Conservation (phyloP, 148 eudicot genomes). For the Rhododendron ovatum region DNA sequence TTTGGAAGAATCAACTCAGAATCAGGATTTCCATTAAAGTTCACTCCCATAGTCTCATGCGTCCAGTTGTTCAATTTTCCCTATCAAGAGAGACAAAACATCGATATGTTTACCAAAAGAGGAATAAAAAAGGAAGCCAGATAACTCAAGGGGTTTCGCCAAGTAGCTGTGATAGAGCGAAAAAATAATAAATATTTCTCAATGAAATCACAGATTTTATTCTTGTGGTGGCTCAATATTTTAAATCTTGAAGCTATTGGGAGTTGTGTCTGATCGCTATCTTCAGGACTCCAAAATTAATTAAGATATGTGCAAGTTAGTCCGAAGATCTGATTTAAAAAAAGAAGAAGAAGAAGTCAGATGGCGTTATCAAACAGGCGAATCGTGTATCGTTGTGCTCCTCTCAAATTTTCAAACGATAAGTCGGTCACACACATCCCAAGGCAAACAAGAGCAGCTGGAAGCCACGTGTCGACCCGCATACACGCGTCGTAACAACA, state of each 20-base stretch:
- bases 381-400: not conserved
- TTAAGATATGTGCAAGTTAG: accelerated
- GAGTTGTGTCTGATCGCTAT: too few relatives aligned
- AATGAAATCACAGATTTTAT: too few relatives aligned
- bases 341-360: not conserved
- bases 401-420: not conserved
- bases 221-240: too few relatives aligned
- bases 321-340: too few relatives aligned
- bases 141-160: not conserved
- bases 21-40: not conserved
- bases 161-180: too few relatives aligned
- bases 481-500: not conserved
- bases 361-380: not conserved
- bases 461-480: not conserved
- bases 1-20: too few relatives aligned
- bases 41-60: too few relatives aligned
- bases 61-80: not conserved
- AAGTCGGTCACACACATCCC: not conserved
- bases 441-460: not conserved
- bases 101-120: not conserved
- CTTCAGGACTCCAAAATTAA: too few relatives aligned
- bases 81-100: not conserved
- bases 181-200: too few relatives aligned
- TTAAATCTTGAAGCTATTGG: accelerated
- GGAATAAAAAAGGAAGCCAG: not conserved